Percentiles rank a stretch among this genome's conserved stretches.
phyloP scores from a whole-genome alignment of 1,139 yeast species.

The Groenewaldozyma auringiensis region DNA sequence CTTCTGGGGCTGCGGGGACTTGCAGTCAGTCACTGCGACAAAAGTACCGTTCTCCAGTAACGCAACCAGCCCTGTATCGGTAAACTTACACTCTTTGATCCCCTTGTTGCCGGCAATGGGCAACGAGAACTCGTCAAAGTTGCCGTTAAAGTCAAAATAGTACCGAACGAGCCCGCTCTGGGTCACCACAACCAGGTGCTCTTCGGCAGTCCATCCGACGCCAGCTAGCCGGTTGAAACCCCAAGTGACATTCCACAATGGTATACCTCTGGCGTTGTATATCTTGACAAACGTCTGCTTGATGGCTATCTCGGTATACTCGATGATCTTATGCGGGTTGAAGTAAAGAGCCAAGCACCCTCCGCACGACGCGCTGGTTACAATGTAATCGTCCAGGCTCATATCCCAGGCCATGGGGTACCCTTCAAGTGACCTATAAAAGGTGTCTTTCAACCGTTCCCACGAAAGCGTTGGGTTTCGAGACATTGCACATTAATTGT shows the following conservation, averaged over 20 bases:
- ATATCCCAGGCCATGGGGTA: conserved; percentile 30
- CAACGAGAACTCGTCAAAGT: conserved; percentile 46
- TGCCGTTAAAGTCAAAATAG: conserved; percentile 64
- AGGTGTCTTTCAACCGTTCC: conserved; percentile 32
- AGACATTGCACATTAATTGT: conserved; percentile 10
- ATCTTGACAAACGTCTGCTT: conserved; percentile 34
- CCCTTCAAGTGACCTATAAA: conserved; percentile 31
- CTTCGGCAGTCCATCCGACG: conserved; percentile 50
- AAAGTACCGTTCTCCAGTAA: conserved; percentile 30
- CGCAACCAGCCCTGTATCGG: conserved; percentile 36
- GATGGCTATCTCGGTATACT: conserved; percentile 15
- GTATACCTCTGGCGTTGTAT: conserved; percentile 47
- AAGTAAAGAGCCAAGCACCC: conserved; percentile 38
- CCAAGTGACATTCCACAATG: conserved; percentile 41
- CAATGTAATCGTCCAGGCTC: conserved; percentile 27
- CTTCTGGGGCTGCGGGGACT: conserved; percentile 27
- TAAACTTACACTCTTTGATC: conserved; percentile 34
- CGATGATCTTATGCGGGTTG: conserved; percentile 22
- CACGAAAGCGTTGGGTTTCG: conserved; percentile 25
- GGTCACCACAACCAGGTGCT: conserved; percentile 55
- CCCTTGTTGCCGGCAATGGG: conserved; percentile 32
- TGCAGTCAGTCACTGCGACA: conserved; percentile 29
- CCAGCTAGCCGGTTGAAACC: conserved; percentile 47
- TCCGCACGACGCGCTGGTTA: conserved; percentile 39
- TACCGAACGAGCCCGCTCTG: conserved; percentile 54